These are phyloP conservation scores for Pichia eremophila DNA, from an alignment of 805 yeast species.

Conservation along the genomic window DNA sequence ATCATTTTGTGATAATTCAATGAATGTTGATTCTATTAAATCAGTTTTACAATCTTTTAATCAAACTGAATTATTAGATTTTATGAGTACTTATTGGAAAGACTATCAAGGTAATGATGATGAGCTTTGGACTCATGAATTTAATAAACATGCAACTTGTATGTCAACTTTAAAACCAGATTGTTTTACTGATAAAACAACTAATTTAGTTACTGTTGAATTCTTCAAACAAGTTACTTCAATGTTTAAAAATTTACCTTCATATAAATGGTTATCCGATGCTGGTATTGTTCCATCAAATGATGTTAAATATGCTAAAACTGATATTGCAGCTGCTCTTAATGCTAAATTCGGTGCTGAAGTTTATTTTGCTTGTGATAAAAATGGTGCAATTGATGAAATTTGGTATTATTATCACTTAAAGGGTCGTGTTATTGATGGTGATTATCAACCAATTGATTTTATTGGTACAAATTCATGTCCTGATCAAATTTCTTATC, in stretches of 20 bases:
- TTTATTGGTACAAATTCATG: constrained; percentile 49
- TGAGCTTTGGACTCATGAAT: constrained; percentile 79
- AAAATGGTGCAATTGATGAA: constrained; percentile 42
- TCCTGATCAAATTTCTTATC: constrained; percentile 58
- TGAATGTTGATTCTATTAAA: constrained; percentile 44
- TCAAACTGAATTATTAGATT: constrained; percentile 42
- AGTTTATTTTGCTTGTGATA: constrained; percentile 54
- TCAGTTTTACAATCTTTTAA: constrained; percentile 36
- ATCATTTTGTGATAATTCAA: constrained; percentile 60
- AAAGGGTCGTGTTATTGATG: constrained; percentile 60
- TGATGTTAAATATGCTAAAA: constrained; percentile 45
- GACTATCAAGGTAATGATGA: constrained; percentile 60
- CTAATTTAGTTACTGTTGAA: constrained; percentile 50
- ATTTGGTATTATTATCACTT: constrained; percentile 76
- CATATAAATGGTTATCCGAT: constrained; percentile 50
- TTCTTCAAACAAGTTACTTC: constrained; percentile 53
- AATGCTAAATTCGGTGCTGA: constrained; percentile 40
- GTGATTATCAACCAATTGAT: constrained; percentile 56
- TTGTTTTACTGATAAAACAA: constrained; percentile 31
- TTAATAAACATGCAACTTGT: constrained; percentile 90
- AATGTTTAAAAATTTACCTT: constrained; percentile 50
- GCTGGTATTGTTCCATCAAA: constrained; percentile 65
- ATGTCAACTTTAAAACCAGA: constrained; percentile 73
- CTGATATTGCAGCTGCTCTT: constrained; percentile 45
- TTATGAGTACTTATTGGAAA: constrained; percentile 62